Evolutionary conservation across 208 protist genomes (phyloP).

Genomic region (Trypanosoma cruzi): DNA sequence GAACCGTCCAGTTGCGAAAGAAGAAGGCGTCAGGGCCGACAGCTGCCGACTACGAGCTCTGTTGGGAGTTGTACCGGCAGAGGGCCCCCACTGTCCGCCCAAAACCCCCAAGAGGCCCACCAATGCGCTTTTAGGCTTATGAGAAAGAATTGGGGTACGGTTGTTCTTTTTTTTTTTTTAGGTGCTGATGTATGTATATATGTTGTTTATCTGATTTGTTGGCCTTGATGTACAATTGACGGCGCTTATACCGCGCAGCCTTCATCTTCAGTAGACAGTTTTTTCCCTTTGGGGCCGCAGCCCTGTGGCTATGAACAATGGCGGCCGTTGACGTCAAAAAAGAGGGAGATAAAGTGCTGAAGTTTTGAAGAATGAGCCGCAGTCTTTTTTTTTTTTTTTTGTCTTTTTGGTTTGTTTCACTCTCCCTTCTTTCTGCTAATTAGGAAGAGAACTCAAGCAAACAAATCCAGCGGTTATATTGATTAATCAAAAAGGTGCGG

Average conservation of each 20-base stretch:
- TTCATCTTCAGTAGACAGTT: not conserved
- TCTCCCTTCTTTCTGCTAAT: not conserved
- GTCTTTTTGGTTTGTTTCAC: no score
- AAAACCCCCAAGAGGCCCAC: constrained; percentile 18
- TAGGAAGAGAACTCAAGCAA: not conserved
- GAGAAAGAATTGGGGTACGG: not conserved
- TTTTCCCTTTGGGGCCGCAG: not conserved
- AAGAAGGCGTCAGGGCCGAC: constrained; percentile 3
- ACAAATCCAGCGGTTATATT: not conserved
- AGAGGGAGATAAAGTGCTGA: not conserved
- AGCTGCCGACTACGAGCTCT: constrained; percentile 27
- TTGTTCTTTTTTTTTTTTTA: not conserved
- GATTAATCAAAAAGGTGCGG: not conserved
- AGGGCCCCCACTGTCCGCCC: constrained; percentile 2
- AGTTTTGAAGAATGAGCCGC: not conserved
- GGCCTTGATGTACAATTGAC: not conserved
- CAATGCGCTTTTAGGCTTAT: constrained; percentile 26
- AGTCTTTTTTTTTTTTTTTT: no score
- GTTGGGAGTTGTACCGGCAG: constrained; percentile 31
- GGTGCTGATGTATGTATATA: constrained; percentile 11
- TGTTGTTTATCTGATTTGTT: constrained; percentile 12
- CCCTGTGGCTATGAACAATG: not conserved
- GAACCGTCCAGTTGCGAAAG: not conserved
- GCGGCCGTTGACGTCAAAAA: not conserved
- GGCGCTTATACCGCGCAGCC: not conserved